A percentile compares a stretch with the other conserved stretches of the same genome.
Evolutionary conservation across 108 stramenopile species (phyloP).

Genomic region (Cyclotella choctawhatcheeana): DNA sequence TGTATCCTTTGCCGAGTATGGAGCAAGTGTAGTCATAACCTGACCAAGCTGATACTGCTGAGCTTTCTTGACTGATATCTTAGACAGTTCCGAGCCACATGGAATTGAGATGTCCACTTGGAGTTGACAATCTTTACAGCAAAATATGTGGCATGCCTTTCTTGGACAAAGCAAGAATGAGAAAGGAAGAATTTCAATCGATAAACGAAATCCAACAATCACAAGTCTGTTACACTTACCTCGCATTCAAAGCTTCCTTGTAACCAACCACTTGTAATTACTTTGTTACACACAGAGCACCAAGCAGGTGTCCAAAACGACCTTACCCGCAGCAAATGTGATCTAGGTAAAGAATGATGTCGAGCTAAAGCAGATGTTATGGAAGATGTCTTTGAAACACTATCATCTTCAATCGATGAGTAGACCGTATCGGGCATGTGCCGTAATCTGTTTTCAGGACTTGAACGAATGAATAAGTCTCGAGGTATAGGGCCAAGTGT

Average conservation of each 20-base stretch:
- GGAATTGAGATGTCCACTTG: conserved; percentile 77
- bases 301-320: conserved; percentile 65
- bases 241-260: conserved; percentile 73
- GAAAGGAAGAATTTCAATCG: no score
- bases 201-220: no score
- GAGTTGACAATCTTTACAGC: conserved; percentile 82
- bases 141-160: conserved; percentile 70
- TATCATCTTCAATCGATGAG: conserved; percentile 45
- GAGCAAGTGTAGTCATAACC: conserved; percentile 46
- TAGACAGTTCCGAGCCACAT: conserved; percentile 71
- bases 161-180: no score
- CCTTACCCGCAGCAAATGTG: conserved; percentile 69
- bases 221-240: no score
- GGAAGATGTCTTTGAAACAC: conserved; percentile 44
- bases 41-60: conserved; percentile 66
- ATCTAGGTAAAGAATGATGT: conserved; percentile 35
- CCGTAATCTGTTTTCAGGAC: background rate
- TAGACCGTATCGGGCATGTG: conserved; percentile 25
- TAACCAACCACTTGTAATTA: conserved; percentile 58
- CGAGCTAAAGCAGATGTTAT: conserved; percentile 42
- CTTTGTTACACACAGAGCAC: conserved; percentile 62
- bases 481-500: conserved; percentile 49
- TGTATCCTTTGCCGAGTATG: conserved; percentile 17
- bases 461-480: conserved; percentile 36
- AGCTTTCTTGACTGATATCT: conserved; percentile 55